Percentiles rank a stretch among this genome's conserved stretches.
phyloP scores from a whole-genome alignment of 371 early-diverging fungal genomes.

The Smittium mucronatum region DNA sequence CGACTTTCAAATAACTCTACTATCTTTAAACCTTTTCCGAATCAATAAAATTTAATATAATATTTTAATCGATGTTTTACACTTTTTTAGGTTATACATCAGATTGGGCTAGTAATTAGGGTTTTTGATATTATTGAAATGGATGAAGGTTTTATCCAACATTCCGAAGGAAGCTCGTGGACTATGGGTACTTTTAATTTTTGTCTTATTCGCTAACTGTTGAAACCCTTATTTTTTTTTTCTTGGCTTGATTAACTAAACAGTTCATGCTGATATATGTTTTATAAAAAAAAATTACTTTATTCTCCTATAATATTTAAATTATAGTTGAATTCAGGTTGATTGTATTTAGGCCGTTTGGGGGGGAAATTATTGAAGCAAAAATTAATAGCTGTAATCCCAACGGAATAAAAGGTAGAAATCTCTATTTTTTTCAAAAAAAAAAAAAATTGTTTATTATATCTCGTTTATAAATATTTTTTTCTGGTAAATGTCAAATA shows the following conservation, averaged over 20 bases:
- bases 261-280: too few relatives aligned
- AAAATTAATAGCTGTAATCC: slow-evolving; percentile 53
- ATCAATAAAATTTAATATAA: too few relatives aligned
- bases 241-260: too few relatives aligned
- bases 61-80: too few relatives aligned
- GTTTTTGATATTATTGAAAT: slow-evolving; percentile 64
- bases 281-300: too few relatives aligned
- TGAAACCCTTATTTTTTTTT: too few relatives aligned
- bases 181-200: slow-evolving; percentile 58
- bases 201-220: too few relatives aligned
- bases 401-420: slow-evolving; percentile 17
- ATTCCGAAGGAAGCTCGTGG: slow-evolving; percentile 67
- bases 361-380: slow-evolving; percentile 74
- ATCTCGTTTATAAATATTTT: not conserved
- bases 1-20: too few relatives aligned
- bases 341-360: slow-evolving; percentile 81
- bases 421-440: not conserved
- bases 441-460: not conserved
- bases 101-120: slow-evolving; percentile 79
- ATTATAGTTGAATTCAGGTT: slow-evolving; percentile 61
- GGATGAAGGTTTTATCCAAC: slow-evolving; percentile 69
- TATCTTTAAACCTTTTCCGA: too few relatives aligned
- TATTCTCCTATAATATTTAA: too few relatives aligned
- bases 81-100: slow-evolving; percentile 79
- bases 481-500: slow-evolving; percentile 13